A percentile compares a stretch with the other conserved stretches of the same genome.
Evolutionary conservation across 192 early-diverging fungal species (phyloP).

Genomic region (Umbelopsis isabellina): DNA sequence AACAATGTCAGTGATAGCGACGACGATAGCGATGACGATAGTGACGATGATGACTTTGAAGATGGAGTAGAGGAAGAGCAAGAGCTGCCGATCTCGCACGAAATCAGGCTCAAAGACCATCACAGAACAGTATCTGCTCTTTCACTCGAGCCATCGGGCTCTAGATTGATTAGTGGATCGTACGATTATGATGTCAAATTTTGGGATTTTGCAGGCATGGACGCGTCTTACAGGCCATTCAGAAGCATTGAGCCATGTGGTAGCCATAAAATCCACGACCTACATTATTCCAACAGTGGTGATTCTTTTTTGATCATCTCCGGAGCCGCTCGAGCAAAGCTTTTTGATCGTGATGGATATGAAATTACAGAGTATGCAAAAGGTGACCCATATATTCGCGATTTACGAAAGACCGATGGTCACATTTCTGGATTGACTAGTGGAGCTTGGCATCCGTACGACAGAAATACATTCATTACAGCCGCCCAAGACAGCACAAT

Average conservation of each 20-base stretch:
- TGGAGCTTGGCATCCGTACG: conserved; percentile 79
- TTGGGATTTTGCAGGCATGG: conserved; percentile 96
- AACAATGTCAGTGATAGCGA: conserved; percentile 23
- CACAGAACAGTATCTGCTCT: conserved; percentile 74
- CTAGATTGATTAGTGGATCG: conserved; percentile 76
- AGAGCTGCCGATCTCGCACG: conserved; percentile 68
- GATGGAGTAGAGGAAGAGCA: conserved; percentile 33
- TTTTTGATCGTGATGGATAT: conserved; percentile 83
- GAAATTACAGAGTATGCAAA: conserved; percentile 75
- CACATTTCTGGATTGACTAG: conserved; percentile 82
- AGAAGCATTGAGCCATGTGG: conserved; percentile 77
- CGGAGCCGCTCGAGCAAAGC: conserved; percentile 67
- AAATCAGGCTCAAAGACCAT: conserved; percentile 70
- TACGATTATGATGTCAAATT: conserved; percentile 83
- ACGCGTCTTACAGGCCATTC: conserved; percentile 72
- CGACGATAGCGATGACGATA: conserved; percentile 39
- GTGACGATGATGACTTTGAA: conserved; percentile 46
- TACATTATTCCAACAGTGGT: conserved; percentile 76
- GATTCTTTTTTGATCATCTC: conserved; percentile 83
- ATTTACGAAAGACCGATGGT: conserved; percentile 82
- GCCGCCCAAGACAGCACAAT: conserved; percentile 83
- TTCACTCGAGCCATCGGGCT: conserved; percentile 81
- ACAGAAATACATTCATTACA: conserved; percentile 70
- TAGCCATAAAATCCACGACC: conserved; percentile 81
- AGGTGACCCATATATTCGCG: conserved; percentile 93